These are phyloP conservation scores for Arthrobotrys iridis DNA, from an alignment of 2,329 filamentous ascomycete species.

Conservation along the genomic window DNA sequence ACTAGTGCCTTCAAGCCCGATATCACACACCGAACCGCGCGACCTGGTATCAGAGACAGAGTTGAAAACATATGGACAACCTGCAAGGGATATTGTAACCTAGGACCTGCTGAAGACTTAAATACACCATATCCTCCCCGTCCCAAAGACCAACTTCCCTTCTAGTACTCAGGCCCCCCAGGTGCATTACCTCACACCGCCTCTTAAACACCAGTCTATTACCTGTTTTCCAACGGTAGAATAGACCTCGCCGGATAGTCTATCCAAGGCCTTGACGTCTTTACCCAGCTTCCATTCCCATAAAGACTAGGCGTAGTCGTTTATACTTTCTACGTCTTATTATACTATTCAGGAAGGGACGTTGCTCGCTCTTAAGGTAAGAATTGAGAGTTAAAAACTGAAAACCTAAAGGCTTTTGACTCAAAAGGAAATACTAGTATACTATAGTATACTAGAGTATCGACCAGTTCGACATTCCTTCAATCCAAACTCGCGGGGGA, in stretches of 20 bases:
- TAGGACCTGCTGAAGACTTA: constrained; percentile 29
- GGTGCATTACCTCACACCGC: constrained; percentile 41
- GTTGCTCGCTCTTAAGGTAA: background rate
- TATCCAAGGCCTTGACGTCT: constrained; percentile 36
- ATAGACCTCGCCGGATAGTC: constrained; percentile 14
- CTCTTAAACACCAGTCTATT: constrained; percentile 2
- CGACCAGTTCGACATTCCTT: constrained; percentile 2
- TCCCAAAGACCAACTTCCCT: constrained; percentile 33
- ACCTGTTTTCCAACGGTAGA: constrained; percentile 2
- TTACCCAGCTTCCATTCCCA: constrained; percentile 9
- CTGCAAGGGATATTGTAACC: too few species aligned
- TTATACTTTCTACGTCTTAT: constrained; percentile 23
- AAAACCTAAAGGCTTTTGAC: background rate
- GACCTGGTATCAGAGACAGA: constrained; percentile 28
- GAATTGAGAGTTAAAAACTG: background rate
- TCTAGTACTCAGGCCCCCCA: constrained; percentile 52
- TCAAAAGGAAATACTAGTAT: constrained; percentile 1
- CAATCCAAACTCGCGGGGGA: too few species aligned
- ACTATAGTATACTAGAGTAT: too few species aligned
- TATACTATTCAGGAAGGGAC: constrained; percentile 45
- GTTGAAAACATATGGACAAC: constrained; percentile 8
- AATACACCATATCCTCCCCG: constrained; percentile 38
- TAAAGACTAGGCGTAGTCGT: constrained; percentile 10
- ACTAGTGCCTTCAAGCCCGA: constrained; percentile 25
- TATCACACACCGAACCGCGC: constrained; percentile 12